A percentile compares a stretch with the other conserved stretches of the same genome.
Conservation (phyloP, 768 basidiomycete genomes). For the Boletus tylopilopsis region DNA sequence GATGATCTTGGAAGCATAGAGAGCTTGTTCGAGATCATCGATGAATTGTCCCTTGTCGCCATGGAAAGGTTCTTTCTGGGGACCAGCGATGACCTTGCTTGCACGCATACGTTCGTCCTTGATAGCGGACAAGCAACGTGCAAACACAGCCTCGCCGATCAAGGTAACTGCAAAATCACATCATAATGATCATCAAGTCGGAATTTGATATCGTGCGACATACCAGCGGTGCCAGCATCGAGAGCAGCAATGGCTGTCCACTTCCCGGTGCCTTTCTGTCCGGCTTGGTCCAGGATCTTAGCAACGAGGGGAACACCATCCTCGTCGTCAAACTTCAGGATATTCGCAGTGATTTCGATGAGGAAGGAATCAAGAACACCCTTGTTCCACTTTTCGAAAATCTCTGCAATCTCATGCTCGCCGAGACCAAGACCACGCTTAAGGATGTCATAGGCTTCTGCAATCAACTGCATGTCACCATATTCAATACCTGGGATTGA, state of each 20-base stretch:
- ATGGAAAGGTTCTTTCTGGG: conserved; percentile 88
- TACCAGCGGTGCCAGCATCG: conserved; percentile 85
- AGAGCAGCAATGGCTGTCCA: conserved; percentile 98
- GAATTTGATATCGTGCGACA: conserved; percentile 21
- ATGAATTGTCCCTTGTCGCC: conserved; percentile 99
- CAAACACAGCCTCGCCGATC: conserved; percentile 99
- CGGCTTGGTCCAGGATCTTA: conserved; percentile 95
- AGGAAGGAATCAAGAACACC: conserved; percentile 99
- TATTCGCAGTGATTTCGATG: conserved; percentile 96
- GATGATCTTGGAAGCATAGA: conserved; percentile 99
- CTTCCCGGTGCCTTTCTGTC: conserved; percentile 99
- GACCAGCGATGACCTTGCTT: conserved; percentile 86
- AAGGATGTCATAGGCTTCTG: conserved; percentile 98
- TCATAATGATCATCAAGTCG: conserved; percentile 8
- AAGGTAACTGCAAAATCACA: conserved; percentile 69
- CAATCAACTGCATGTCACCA: conserved; percentile 99
- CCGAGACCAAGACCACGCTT: conserved; percentile 87
- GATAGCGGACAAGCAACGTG: conserved; percentile 94
- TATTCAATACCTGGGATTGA: conserved; percentile 86
- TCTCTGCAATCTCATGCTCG: conserved; percentile 90
- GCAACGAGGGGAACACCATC: conserved; percentile 87
- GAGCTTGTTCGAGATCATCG: conserved; percentile 97
- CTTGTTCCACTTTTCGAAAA: conserved; percentile 95
- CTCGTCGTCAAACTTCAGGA: conserved; percentile 95
- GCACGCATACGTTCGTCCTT: conserved; percentile 95